These are phyloP conservation scores for Spizellomyces punctatus DNA, from an alignment of 192 early-diverging fungal genomes.

Conservation along the genomic window DNA sequence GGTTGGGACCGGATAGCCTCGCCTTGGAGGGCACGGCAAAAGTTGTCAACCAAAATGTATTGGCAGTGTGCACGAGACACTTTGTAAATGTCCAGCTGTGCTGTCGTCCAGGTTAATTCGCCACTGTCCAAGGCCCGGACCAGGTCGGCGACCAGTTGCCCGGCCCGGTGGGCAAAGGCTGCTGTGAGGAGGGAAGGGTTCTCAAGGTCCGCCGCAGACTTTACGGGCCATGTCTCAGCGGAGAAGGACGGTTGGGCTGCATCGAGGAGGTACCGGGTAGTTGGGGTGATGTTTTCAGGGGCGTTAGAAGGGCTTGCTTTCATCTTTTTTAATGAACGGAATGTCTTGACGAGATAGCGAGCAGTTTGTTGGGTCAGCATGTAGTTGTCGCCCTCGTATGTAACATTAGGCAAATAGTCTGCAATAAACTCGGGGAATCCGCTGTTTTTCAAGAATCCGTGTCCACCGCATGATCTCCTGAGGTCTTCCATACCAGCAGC, in stretches of 20 bases:
- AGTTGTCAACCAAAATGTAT: conserved; percentile 74
- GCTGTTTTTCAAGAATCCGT: conserved; percentile 21
- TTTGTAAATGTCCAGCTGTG: conserved; percentile 73
- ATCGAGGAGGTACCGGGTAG: conserved; percentile 59
- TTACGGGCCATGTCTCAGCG: conserved; percentile 12
- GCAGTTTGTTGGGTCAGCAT: conserved; percentile 84
- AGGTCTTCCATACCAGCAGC: conserved; percentile 22
- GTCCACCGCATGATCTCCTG: conserved; percentile 20
- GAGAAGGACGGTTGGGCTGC: conserved; percentile 21
- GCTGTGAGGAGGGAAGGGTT: conserved; percentile 65
- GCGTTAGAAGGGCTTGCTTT: conserved; percentile 38
- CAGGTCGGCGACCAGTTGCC: conserved; percentile 61
- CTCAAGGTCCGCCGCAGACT: conserved; percentile 47
- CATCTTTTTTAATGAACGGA: conserved; percentile 51
- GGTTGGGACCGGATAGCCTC: conserved; percentile 36
- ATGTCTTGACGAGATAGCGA: conserved; percentile 74
- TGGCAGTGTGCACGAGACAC: conserved; percentile 79
- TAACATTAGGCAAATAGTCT: conserved; percentile 24
- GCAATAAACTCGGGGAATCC: conserved; percentile 21
- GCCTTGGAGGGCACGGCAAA: conserved; percentile 60
- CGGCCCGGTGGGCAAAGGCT: conserved; percentile 78
- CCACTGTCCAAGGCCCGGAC: conserved; percentile 67
- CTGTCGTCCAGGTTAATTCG: conserved; percentile 69
- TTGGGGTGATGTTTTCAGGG: conserved; percentile 57
- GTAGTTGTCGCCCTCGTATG: conserved; percentile 39